These are phyloP conservation scores for Candida sphagnicola DNA, from an alignment of 805 yeast species.

Conservation along the genomic window DNA sequence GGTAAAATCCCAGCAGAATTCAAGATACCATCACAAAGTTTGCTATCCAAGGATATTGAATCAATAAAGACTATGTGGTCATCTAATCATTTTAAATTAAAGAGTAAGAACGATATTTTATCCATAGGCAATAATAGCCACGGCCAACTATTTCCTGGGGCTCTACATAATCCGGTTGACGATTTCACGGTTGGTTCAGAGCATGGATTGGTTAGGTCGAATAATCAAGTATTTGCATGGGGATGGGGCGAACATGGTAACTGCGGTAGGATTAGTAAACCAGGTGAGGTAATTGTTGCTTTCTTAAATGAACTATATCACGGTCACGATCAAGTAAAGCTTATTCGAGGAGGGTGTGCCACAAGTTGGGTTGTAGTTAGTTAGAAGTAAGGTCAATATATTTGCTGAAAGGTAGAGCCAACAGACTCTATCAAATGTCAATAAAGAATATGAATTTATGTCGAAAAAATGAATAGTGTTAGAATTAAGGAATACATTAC, in stretches of 20 bases:
- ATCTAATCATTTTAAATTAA: constrained; percentile 26
- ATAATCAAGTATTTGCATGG: constrained; percentile 61
- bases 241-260: constrained; percentile 99
- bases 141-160: constrained; percentile 51
- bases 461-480: no score
- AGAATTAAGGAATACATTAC: no score
- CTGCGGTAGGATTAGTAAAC: constrained; percentile 51
- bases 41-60: constrained; percentile 1
- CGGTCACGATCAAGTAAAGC: constrained; percentile 17
- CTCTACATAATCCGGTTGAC: constrained; percentile 4
- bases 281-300: constrained; percentile 31
- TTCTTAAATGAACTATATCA: constrained; percentile 31
- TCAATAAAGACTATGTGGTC: constrained; percentile 66
- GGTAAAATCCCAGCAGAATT: constrained; percentile 13
- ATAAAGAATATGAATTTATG: not conserved
- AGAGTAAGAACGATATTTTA: constrained; percentile 13
- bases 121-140: constrained; percentile 77
- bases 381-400: no score
- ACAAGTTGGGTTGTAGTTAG: constrained; percentile 55
- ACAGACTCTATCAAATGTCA: no score
- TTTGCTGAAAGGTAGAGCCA: not conserved
- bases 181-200: constrained; percentile 70
- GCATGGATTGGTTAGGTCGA: constrained; percentile 59
- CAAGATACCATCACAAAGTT: constrained; percentile 1
- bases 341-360: constrained; percentile 62